Evolutionary conservation across 441 rosid genomes (phyloP).

Genomic region (Populus hybrid): DNA sequence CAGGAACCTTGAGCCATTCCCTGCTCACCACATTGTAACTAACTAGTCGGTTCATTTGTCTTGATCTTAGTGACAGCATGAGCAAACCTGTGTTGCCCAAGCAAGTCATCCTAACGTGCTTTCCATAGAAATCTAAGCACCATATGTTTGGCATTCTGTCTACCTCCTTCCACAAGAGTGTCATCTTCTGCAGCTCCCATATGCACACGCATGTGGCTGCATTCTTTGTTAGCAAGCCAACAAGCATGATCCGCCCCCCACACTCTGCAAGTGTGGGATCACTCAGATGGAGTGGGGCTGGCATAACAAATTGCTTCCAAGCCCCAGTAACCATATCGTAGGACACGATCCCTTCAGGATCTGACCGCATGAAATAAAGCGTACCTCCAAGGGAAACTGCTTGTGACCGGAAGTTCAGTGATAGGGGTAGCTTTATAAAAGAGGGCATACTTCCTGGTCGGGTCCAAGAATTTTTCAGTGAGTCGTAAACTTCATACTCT

Average conservation of each 20-base stretch:
- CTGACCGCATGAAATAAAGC: slow-evolving; percentile 84
- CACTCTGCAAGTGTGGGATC: slow-evolving; percentile 86
- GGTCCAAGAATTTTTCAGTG: slow-evolving; percentile 61
- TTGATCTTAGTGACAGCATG: slow-evolving; percentile 84
- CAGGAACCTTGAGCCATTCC: slow-evolving; percentile 90
- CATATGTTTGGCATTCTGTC: slow-evolving; percentile 99
- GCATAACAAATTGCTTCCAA: slow-evolving; percentile 77
- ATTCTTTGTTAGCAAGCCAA: slow-evolving; percentile 80
- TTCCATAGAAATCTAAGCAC: slow-evolving; percentile 99
- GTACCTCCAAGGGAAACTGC: slow-evolving; percentile 59
- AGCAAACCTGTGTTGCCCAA: slow-evolving; percentile 95
- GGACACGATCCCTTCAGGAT: slow-evolving; percentile 85
- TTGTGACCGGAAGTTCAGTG: slow-evolving; percentile 79
- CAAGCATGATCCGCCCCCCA: slow-evolving; percentile 79
- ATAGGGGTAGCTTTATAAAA: slow-evolving; percentile 62
- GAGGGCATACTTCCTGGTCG: slow-evolving; percentile 71
- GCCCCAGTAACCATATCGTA: slow-evolving; percentile 59
- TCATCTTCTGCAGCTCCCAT: slow-evolving; percentile 99
- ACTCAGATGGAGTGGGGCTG: slow-evolving; percentile 65
- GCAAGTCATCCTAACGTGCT: slow-evolving; percentile 97
- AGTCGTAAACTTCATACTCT: slow-evolving; percentile 87
- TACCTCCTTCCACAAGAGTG: slow-evolving; percentile 99
- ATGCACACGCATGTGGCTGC: slow-evolving; percentile 95
- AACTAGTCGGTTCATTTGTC: slow-evolving; percentile 85
- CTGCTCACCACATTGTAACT: slow-evolving; percentile 60